These are phyloP conservation scores for Neoarthrinium moseri DNA, from an alignment of 2,329 filamentous ascomycete species.

Conservation along the genomic window DNA sequence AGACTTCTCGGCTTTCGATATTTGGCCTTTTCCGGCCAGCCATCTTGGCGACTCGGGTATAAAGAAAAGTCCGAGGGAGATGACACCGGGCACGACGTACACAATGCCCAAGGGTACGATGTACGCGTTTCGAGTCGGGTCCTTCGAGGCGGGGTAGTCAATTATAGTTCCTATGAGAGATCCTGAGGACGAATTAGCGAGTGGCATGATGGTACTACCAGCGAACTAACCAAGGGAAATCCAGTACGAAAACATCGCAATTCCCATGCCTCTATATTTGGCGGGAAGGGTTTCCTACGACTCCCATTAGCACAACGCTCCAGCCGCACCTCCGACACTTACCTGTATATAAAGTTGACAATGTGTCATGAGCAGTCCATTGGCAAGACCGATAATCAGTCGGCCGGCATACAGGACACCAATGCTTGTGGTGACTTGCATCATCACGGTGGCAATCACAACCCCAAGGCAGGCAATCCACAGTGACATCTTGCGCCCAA, in stretches of 20 bases:
- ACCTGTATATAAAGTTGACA: slow-evolving; percentile 23
- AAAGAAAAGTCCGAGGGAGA: slow-evolving; percentile 34
- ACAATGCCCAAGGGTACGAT: slow-evolving; percentile 27
- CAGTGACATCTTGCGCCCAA: slow-evolving; percentile 34
- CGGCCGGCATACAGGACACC: slow-evolving; percentile 47
- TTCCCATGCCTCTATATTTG: slow-evolving; percentile 43
- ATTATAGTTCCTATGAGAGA: slow-evolving; percentile 48
- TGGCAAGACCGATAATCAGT: slow-evolving; percentile 45
- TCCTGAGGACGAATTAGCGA: slow-evolving; percentile 26
- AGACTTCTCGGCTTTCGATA: slow-evolving; percentile 27
- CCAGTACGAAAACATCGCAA: slow-evolving; percentile 47
- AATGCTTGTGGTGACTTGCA: slow-evolving; percentile 48
- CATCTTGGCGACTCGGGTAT: slow-evolving; percentile 41
- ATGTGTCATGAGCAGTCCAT: slow-evolving; percentile 37
- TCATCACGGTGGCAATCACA: slow-evolving; percentile 44
- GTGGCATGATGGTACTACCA: slow-evolving; percentile 18
- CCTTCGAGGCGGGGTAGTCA: slow-evolving; percentile 37
- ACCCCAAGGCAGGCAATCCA: slow-evolving; percentile 36
- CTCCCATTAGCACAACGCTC: neutral
- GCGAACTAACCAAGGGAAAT: slow-evolving; percentile 41
- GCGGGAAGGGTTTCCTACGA: slow-evolving; percentile 44
- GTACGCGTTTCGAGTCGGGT: slow-evolving; percentile 18
- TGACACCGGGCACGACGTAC: slow-evolving; percentile 32
- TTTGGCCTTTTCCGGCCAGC: slow-evolving; percentile 33
- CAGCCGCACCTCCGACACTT: neutral